Base-by-base conservation (phyloP, 495 filamentous ascomycete genomes). In the Filosporella fistucella region DNA sequence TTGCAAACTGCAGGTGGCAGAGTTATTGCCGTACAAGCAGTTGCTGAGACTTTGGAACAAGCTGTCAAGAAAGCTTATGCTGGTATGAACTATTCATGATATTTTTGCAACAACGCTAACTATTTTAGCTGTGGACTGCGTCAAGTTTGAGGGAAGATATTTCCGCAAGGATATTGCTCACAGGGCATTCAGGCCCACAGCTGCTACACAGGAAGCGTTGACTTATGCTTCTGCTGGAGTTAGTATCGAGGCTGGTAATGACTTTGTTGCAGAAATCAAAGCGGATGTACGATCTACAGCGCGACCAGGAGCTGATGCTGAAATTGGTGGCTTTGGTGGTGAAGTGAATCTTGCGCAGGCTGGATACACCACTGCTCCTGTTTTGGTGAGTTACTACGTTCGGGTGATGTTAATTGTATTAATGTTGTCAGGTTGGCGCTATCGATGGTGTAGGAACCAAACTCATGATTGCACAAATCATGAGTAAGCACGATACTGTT, bases 391-490 rank as follows among this genome's bases (percentile, higher is more conserved):
- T 38, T 35, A 6, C 13, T 7, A 14, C 13, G 6, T 14, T 6
- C 18, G n/a, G 4, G 32, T 16, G 18, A 35, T 12, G 18, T 14
- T 4, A 17, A 12, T 17, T 6, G n/a, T 14, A 7, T 13, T 38
- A 21, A 38, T 6, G 23, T 21, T 8, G 9, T 7, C 18, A 38
- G 35, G 86, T 97, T 24, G 85, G 85, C 33, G 91, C 87, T 33
- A 96, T 96, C 51, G 94, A 98, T 63, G 93, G 93, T 44, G 88
- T 98, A 14, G 93, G 93, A 32, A 98, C 93, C 23, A 97, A 97
- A 70, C 82, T 96, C 51, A 91, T 90, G 70, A 86, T 97, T 56
- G 94, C 93, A 7, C 89, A 93, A 60, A 78, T 81, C 4, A 84
- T 91, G 58, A 75, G 80, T 42, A 88, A 95, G 68, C 91, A 96